phyloP scores from a whole-genome alignment of 2,329 filamentous ascomycete species.

The Cercospora zeina region DNA sequence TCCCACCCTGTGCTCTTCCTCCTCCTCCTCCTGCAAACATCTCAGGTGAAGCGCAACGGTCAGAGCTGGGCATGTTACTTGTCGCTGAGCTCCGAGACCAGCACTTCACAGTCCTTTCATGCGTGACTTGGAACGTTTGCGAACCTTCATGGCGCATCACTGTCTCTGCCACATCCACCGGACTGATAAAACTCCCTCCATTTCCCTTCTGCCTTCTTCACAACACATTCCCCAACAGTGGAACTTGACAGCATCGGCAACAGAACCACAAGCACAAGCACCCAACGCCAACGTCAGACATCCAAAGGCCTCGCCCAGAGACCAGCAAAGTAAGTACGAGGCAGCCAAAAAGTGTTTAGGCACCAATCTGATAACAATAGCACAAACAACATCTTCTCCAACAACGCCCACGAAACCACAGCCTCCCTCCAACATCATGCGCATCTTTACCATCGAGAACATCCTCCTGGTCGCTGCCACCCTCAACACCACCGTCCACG shows the following conservation, averaged over 20 bases:
- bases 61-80: not conserved
- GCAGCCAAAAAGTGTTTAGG: not conserved
- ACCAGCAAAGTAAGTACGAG: not conserved
- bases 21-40: no score
- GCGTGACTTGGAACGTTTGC: not conserved
- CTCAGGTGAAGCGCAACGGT: no score
- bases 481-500: slow-evolving; percentile 15
- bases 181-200: not conserved
- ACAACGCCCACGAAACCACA: not conserved
- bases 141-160: not conserved
- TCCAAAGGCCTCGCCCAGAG: not conserved
- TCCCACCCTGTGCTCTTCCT: not conserved
- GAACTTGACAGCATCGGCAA: not conserved
- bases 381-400: not conserved
- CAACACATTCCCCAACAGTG: not conserved
- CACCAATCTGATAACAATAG: not conserved
- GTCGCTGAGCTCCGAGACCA: not conserved
- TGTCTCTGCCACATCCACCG: not conserved
- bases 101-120: not conserved
- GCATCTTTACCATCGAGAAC: not conserved
- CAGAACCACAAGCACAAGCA: not conserved
- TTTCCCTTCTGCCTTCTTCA: not conserved
- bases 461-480: not conserved
- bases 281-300: not conserved
- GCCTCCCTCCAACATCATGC: not conserved